Base-by-base conservation (phyloP, 208 protist genomes). In the Entamoeba moshkovskii region DNA sequence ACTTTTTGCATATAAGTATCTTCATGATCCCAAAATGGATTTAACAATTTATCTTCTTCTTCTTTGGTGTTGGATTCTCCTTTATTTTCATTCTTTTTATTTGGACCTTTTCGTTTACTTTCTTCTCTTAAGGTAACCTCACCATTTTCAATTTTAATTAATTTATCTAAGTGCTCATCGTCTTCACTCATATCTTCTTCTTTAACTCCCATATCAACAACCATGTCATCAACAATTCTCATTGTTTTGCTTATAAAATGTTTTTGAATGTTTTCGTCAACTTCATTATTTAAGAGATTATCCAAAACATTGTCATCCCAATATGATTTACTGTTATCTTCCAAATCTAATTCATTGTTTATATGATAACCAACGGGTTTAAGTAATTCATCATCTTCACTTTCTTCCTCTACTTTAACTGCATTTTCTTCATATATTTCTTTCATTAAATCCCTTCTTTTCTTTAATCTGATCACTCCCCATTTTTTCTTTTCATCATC, bases 361-460 rank as follows among this genome's bases (percentile, higher is more conserved):
- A 42, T 8, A 52, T 93, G 47, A 49, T 91, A 4, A 33, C 11
- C 91, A 52, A 95, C 94, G 22, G 95, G 94, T 66, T 96, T 96
- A 22, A 73, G 18, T 38, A 96, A 96, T 6, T 97, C 96, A 38
- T 96, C 95, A 38, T 95, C 95, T 5, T 97, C 95, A 0, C 96
- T 94, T 38, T 96, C 93, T 48, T 95, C 95, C 29, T 95, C 95
- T 85, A 95, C 93, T 16, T 91, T 66, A 4, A 92, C 48, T 44
- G 49, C 93, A 44, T 93, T 59, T 92, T 95, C 91, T 29, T 94
- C 93, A 91, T 93, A 73, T n/a, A 73, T 73, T 38, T 73, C 59
- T 73, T 73, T 73, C 59, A 73, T 73, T 38, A 73, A 73, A 38
- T 45, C 33, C 46, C 91, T 91, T 91, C 33, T 22, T 93, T 48